These are phyloP conservation scores for Malus domestica DNA, from an alignment of 306 rosid genomes.

Conservation along the genomic window ASM211411v1 NC_041800.1:6199001-6199500, in stretches of 20 bases:
- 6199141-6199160: constrained; percentile 97
- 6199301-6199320: constrained; percentile 98
- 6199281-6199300: constrained; percentile 99
- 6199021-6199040: neutral
- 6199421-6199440: constrained; percentile 4
- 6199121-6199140: constrained; percentile 97
- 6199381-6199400: constrained; percentile 26
- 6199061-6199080: constrained; percentile 26
- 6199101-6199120: constrained; percentile 70
- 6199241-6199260: constrained; percentile 92
- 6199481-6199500: constrained; percentile 78
- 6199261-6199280: constrained; percentile 83
- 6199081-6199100: constrained; percentile 14
- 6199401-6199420: constrained; percentile 7
- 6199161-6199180: constrained; percentile 95
- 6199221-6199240: constrained; percentile 97
- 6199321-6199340: constrained; percentile 96
- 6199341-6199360: constrained; percentile 97
- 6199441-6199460: constrained; percentile 38
- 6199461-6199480: constrained; percentile 75
- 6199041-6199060: neutral
- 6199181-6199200: constrained; percentile 98
- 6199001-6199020: neutral
- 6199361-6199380: constrained; percentile 93
- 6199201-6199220: constrained; percentile 93